Evolutionary conservation across 2,329 filamentous ascomycete species (phyloP).

Genomic region (Blumeria hordei): DNA sequence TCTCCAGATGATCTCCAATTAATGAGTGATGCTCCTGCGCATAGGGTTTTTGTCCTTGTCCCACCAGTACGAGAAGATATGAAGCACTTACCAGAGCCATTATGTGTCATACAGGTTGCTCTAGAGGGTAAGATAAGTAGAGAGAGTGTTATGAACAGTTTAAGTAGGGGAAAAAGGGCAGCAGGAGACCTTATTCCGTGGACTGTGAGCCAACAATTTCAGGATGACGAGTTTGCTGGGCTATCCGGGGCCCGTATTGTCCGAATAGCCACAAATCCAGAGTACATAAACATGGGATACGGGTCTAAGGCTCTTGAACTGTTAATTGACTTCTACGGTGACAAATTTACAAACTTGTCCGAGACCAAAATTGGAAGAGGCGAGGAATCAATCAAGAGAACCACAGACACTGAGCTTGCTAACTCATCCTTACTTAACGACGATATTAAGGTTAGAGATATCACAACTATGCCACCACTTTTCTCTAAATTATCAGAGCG

Average conservation of each 20-base stretch:
- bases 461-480: constrained; percentile 74
- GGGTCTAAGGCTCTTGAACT: constrained; percentile 72
- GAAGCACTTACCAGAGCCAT: constrained; percentile 64
- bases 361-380: constrained; percentile 35
- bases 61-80: constrained; percentile 59
- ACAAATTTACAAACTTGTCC: constrained; percentile 64
- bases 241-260: constrained; percentile 82
- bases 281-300: constrained; percentile 83
- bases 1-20: constrained; percentile 93
- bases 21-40: constrained; percentile 91
- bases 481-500: constrained; percentile 75
- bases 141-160: constrained; percentile 70
- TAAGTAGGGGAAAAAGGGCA: constrained; percentile 72
- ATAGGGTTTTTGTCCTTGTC: constrained; percentile 86
- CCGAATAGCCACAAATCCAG: constrained; percentile 86
- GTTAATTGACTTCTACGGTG: constrained; percentile 79
- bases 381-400: constrained; percentile 43
- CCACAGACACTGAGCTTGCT: constrained; percentile 62
- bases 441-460: constrained; percentile 73
- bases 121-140: constrained; percentile 87
- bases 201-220: constrained; percentile 94
- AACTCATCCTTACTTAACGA: constrained; percentile 57
- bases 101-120: constrained; percentile 85
- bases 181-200: constrained; percentile 89
- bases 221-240: constrained; percentile 86